Base-by-base conservation (phyloP, 345 rosid genomes). In the Rhizophora mangle region DNA sequence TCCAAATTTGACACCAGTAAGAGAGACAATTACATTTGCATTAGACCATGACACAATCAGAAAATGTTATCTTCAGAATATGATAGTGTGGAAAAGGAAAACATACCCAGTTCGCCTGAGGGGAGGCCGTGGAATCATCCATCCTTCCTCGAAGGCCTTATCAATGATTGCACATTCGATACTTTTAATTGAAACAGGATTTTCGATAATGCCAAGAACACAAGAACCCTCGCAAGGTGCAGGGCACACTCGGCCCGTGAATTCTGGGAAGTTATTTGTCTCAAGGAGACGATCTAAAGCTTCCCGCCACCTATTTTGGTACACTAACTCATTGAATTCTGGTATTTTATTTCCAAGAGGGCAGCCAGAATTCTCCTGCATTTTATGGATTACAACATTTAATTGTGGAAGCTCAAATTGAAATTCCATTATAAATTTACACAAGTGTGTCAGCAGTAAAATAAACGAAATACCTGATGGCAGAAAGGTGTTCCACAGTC, bases 151-250 rank as follows among this genome's bases (percentile, higher is more conserved):
- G 61, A 95, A 95, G 32, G 97, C 99, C 79, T 85, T 92, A 78
- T 95, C 99, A 37, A 95, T 92, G 64, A 95, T 95, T 4, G 96
- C 70, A 74, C 98, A 92, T 77, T 95, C 99, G 49, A 95, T 95
- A 72, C 70, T 89, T 74, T 96, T 96, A 64, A 96, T 96, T 21
- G 99, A 96, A 6, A 96, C 99, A 26, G 99, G 99, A 79, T 96
- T 93, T 77, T 96, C 99, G 76, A 96, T 96, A 36, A 96, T 96
- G n/a, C 99, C 99, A 64, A 96, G 98, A 62, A 96, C 99, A 63
- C 99, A 96, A 64, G 99, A 89, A 64, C 99, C 99, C 84, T 96
- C 99, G 71, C 99, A 96, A 6, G 99, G 99, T 63, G 99, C 99
- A 79, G 99, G 98, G 74, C 99, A 96, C 30, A 92, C 99, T n/a